Conservation (phyloP, 345 rosid genomes). For the Raphanus raphanistrum region DNA sequence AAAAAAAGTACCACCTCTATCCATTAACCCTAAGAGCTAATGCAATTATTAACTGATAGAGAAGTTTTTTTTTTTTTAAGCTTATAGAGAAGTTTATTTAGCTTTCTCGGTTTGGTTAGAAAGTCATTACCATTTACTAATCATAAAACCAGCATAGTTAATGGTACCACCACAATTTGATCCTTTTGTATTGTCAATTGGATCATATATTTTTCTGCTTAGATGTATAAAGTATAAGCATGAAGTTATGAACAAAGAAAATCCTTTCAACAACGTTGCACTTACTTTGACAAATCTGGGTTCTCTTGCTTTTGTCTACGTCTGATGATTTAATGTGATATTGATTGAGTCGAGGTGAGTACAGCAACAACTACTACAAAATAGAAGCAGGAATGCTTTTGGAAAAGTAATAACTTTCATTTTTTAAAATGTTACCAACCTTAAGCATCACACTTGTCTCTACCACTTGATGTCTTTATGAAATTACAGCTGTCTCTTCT, state of each 20-base stretch:
- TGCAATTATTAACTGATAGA: slow-evolving; percentile 3
- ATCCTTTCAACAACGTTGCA: slow-evolving; percentile 34
- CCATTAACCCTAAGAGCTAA: not conserved
- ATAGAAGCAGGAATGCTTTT: slow-evolving; percentile 31
- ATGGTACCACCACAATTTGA: not conserved
- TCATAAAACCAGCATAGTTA: not conserved
- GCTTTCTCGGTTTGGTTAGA: not conserved
- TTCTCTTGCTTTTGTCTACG: slow-evolving; percentile 24
- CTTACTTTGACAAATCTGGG: slow-evolving; percentile 32
- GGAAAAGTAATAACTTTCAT: slow-evolving; percentile 12
- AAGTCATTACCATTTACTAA: not conserved
- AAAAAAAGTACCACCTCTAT: not conserved
- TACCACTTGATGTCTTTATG: slow-evolving; percentile 40
- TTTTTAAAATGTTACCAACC: slow-evolving; percentile 20
- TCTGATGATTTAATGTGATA: slow-evolving; percentile 32
- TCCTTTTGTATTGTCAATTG: not conserved
- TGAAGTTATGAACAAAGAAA: not conserved
- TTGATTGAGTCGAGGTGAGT: slow-evolving; percentile 32
- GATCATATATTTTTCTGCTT: not conserved
- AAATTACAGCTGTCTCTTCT: slow-evolving; percentile 42
- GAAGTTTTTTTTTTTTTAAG: not conserved
- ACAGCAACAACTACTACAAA: slow-evolving; percentile 32
- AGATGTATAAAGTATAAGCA: not conserved
- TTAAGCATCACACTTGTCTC: slow-evolving; percentile 38
- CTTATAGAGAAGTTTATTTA: not conserved